Evolutionary conservation across 495 filamentous ascomycete genomes (phyloP).

Genomic region (Friedmanniomyces simplex): DNA sequence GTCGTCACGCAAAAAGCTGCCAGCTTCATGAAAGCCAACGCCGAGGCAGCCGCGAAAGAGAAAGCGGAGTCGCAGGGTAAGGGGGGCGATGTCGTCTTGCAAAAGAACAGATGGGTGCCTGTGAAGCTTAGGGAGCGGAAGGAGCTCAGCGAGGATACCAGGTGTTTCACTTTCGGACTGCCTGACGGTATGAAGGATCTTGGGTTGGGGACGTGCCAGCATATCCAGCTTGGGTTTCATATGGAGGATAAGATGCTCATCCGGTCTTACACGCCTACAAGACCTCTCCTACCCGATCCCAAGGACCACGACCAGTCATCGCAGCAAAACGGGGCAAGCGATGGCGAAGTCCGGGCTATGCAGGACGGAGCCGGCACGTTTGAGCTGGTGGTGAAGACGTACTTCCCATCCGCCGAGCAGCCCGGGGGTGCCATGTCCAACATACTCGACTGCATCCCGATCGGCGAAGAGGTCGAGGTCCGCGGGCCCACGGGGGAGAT

Average conservation of each 20-base stretch:
- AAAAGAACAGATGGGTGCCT: conserved; percentile 22
- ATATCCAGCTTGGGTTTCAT: conserved; percentile 31
- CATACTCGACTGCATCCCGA: conserved; percentile 25
- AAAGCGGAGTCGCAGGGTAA: conserved; percentile 6
- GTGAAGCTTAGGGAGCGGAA: conserved; percentile 22
- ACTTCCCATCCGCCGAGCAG: conserved; percentile 23
- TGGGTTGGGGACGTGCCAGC: conserved; percentile 29
- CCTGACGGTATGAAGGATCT: conserved; percentile 18
- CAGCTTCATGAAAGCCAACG: conserved; percentile 28
- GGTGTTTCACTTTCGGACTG: conserved; percentile 27
- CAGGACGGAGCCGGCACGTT: conserved; percentile 20
- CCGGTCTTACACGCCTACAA: conserved; percentile 24
- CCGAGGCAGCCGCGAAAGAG: conserved; percentile 24
- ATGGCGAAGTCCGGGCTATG: neutral
- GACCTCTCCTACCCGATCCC: conserved; percentile 18
- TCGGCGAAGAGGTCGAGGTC: conserved; percentile 25
- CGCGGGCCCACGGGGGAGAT: conserved; percentile 23
- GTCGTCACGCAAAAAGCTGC: conserved; percentile 31
- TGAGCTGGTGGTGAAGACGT: conserved; percentile 22
- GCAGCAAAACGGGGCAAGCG: neutral
- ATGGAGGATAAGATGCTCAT: conserved; percentile 26
- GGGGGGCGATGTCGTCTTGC: conserved; percentile 10
- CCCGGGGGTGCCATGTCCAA: conserved; percentile 26
- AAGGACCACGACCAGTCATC: neutral
- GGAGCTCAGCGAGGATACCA: conserved; percentile 23